A percentile compares a stretch with the other conserved stretches of the same genome.
phyloP scores from a whole-genome alignment of 1,139 yeast species.

The Schizosaccharomyces versatilis region DNA sequence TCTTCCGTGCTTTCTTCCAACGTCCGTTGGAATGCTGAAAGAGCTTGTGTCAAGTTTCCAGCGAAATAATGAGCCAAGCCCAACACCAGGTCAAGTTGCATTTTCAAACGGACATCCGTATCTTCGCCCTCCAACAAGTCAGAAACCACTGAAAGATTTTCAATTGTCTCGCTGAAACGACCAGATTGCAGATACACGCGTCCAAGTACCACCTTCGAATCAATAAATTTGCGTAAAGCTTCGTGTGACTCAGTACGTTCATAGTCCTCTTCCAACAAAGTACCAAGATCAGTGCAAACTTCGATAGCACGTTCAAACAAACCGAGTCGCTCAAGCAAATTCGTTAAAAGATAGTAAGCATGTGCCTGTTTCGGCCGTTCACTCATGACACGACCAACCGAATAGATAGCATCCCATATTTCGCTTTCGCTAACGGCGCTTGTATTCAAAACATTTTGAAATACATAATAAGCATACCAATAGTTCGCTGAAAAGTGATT shows the following conservation, averaged over 20 bases:
- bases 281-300: constrained; percentile 33
- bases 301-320: constrained; percentile 25
- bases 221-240: constrained; percentile 30
- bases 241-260: constrained; percentile 33
- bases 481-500: constrained; percentile 16
- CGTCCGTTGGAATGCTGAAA: constrained; percentile 38
- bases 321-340: constrained; percentile 42
- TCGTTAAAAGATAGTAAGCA: constrained; percentile 33
- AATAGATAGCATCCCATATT: constrained; percentile 29
- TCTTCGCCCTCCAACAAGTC: constrained; percentile 11
- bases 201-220: constrained; percentile 45
- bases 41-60: background rate
- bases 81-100: constrained; percentile 41
- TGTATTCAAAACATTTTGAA: background rate
- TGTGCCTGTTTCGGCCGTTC: constrained; percentile 28
- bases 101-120: background rate
- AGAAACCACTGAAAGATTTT: constrained; percentile 13
- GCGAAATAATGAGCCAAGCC: constrained; percentile 15
- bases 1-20: constrained; percentile 34
- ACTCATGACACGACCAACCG: constrained; percentile 37
- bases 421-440: background rate
- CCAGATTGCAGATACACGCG: constrained; percentile 43
- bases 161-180: constrained; percentile 22
- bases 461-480: background rate
- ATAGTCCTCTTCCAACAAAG: constrained; percentile 33